Conservation (phyloP, 176 grass and related monocot genomes). For the Musa itinerans region DNA sequence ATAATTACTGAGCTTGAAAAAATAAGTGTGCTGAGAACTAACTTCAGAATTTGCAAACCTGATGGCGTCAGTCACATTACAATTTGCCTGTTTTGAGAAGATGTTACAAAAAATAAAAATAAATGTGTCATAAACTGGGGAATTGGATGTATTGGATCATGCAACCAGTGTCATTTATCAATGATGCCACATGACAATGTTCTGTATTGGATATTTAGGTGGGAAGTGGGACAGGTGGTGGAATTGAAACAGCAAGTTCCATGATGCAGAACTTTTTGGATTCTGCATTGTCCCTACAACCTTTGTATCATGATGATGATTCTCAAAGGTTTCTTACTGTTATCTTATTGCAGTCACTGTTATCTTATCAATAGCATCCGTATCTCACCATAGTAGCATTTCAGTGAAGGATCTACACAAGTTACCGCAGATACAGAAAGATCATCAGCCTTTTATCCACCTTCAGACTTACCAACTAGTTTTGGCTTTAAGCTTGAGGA, state of each 20-base stretch:
- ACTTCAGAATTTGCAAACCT: background rate
- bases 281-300: conserved; percentile 86
- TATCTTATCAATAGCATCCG: conserved; percentile 10
- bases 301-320: conserved; percentile 74
- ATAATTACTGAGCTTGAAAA: background rate
- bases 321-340: conserved; percentile 51
- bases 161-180: no score
- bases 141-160: background rate
- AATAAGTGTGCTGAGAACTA: background rate
- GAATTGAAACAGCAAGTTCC: conserved; percentile 44
- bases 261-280: conserved; percentile 99
- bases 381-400: conserved; percentile 15
- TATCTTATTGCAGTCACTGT: background rate
- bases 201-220: conserved; percentile 34
- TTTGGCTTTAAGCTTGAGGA: conserved; percentile 98
- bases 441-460: conserved; percentile 56
- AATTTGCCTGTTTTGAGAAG: no score
- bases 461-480: conserved; percentile 53
- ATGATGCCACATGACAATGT: background rate
- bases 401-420: conserved; percentile 81
- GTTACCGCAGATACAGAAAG: conserved; percentile 51
- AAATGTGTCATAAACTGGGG: background rate
- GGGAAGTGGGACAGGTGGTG: conserved; percentile 39
- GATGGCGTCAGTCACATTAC: background rate
- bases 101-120: background rate